Percentiles rank a stretch among this genome's conserved stretches.
Evolutionary conservation across 371 early-diverging fungal genomes (phyloP).

Genomic region (Apophysomyces sp.): DNA sequence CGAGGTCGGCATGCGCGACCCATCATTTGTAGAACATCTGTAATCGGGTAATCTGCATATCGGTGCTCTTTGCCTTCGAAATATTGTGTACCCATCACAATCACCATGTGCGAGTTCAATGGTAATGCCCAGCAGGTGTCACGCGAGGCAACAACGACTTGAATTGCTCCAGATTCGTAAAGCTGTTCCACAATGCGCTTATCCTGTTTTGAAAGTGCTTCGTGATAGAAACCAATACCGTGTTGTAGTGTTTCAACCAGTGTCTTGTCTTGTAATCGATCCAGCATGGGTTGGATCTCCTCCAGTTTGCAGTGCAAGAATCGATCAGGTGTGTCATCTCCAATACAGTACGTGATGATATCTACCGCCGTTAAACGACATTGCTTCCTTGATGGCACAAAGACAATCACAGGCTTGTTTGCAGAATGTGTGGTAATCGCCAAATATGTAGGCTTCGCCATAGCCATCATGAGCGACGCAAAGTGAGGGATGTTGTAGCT

Average conservation of each 20-base stretch:
- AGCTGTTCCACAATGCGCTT: conserved; percentile 73
- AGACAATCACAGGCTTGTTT: conserved; percentile 77
- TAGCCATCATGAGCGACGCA: conserved; percentile 92
- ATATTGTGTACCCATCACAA: conserved; percentile 96
- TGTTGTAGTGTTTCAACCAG: conserved; percentile 71
- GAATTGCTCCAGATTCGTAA: conserved; percentile 79
- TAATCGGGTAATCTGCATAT: conserved; percentile 92
- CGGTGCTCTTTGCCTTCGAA: conserved; percentile 93
- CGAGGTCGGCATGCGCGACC: conserved; percentile 82
- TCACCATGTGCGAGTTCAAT: conserved; percentile 78
- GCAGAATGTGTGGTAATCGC: conserved; percentile 71
- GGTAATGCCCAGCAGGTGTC: conserved; percentile 91
- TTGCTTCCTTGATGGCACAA: conserved; percentile 93
- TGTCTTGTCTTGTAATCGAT: conserved; percentile 68
- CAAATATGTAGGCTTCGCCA: conserved; percentile 87
- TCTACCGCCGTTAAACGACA: conserved; percentile 86
- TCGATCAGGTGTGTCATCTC: conserved; percentile 65
- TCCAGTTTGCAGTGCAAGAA: conserved; percentile 74
- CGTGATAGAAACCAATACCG: conserved; percentile 93
- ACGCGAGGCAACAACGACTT: conserved; percentile 87
- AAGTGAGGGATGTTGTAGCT: conserved; percentile 89
- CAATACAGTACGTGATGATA: conserved; percentile 76
- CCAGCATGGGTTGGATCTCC: conserved; percentile 62
- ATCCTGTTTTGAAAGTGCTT: conserved; percentile 76
- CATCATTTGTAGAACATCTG: conserved; percentile 97